phyloP scores from a whole-genome alignment of 2,329 filamentous ascomycete species.

The Colletotrichum somersetense region DNA sequence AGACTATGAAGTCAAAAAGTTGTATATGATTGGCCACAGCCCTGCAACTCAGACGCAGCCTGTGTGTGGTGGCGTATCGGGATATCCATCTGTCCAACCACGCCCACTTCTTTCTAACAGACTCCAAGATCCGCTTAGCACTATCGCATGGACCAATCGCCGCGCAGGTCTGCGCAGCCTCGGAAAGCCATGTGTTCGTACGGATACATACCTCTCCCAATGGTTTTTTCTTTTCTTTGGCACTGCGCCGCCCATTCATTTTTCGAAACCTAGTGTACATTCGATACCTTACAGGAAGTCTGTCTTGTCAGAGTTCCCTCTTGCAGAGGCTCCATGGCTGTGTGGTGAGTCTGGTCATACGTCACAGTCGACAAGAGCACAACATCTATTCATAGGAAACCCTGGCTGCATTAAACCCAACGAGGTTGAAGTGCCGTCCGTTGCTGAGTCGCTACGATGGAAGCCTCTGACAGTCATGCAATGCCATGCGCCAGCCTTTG shows the following conservation, averaged over 20 bases:
- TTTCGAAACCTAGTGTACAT: not conserved
- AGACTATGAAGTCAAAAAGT: not conserved
- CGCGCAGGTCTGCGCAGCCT: not conserved
- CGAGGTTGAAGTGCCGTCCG: not conserved
- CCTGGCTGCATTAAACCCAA: conserved; percentile 8
- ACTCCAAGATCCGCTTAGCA: conserved; percentile 3
- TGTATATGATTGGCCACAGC: conserved; percentile 19
- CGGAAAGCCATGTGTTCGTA: not conserved
- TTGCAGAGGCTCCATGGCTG: conserved; percentile 7
- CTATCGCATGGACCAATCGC: conserved; percentile 13
- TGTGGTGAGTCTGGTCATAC: not conserved
- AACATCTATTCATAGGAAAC: not conserved
- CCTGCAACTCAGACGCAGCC: conserved; percentile 15
- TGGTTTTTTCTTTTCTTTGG: conserved; percentile 24
- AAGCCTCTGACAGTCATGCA: not conserved
- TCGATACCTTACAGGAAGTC: conserved; percentile 13
- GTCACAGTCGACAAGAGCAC: not conserved
- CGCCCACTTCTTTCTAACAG: conserved; percentile 15
- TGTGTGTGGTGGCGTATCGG: no score
- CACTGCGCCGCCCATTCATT: conserved; percentile 13
- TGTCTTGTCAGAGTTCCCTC: conserved; percentile 1
- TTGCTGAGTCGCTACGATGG: not conserved
- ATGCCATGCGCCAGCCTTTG: conserved; percentile 7
- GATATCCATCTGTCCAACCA: not conserved
- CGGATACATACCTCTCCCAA: not conserved